Conservation (phyloP, 169 alveolate species). For the Condylostoma magnum region DNA sequence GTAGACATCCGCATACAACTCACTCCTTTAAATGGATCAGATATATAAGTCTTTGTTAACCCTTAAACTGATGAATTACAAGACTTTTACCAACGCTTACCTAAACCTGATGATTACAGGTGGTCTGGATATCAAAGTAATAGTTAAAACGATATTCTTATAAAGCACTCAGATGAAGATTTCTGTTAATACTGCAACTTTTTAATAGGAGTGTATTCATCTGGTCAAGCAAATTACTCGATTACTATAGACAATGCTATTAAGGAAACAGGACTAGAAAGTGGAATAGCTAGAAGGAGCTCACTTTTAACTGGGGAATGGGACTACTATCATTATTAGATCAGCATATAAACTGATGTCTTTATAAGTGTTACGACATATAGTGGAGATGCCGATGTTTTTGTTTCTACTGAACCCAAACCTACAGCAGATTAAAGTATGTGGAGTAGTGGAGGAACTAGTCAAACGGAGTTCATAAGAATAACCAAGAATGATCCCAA, state of each 20-base stretch:
- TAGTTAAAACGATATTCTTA: not conserved
- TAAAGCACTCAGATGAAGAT: not conserved
- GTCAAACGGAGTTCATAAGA: not conserved
- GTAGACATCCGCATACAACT: not conserved
- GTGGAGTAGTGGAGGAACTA: not conserved
- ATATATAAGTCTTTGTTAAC: not conserved
- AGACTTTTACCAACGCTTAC: not conserved
- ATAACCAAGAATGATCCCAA: not conserved
- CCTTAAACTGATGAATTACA: not conserved
- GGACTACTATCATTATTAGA: not conserved
- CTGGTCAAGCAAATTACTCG: not conserved
- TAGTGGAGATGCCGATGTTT: constrained; percentile 18
- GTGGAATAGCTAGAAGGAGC: not conserved
- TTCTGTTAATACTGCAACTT: constrained; percentile 12
- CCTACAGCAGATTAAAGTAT: not conserved
- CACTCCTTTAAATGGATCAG: constrained; percentile 4
- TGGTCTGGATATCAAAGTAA: not conserved
- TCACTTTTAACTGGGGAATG: not conserved
- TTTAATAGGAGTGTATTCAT: constrained; percentile 9
- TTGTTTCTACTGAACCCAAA: not conserved
- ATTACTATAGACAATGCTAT: not conserved
- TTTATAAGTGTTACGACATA: not conserved
- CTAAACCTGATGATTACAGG: not conserved
- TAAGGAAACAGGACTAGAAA: not conserved
- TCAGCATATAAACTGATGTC: not conserved